Percentiles rank a stretch among this genome's conserved stretches.
Evolutionary conservation across 2,329 filamentous ascomycete species (phyloP).

Genomic region (Cercospora zeae-maydis): DNA sequence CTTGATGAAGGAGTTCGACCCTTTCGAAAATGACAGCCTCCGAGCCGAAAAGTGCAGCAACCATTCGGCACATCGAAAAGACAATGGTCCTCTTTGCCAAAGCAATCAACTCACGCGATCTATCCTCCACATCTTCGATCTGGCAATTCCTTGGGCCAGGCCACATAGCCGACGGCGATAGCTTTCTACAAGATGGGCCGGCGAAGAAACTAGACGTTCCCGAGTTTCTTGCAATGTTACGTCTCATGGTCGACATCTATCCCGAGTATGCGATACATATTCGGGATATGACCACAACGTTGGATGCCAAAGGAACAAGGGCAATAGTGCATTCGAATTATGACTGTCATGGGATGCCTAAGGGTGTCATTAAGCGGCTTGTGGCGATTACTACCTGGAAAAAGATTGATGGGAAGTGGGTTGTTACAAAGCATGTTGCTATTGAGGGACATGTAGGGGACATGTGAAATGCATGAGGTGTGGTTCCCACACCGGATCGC

Average conservation of each 20-base stretch:
- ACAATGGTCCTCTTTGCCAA: background rate
- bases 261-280: slow-evolving; percentile 6
- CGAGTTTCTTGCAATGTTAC: background rate
- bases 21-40: background rate
- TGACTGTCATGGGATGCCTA: slow-evolving; percentile 1
- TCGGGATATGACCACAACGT: slow-evolving; percentile 1
- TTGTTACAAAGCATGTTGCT: background rate
- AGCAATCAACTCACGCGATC: background rate
- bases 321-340: slow-evolving; percentile 1
- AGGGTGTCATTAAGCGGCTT: slow-evolving; percentile 2
- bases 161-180: background rate
- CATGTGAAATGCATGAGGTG: background rate
- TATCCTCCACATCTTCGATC: background rate
- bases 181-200: background rate
- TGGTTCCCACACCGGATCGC: too few species aligned
- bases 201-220: background rate
- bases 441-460: background rate
- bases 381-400: slow-evolving; percentile 6
- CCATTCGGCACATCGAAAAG: background rate
- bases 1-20: background rate
- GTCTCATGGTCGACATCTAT: background rate
- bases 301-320: background rate
- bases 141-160: background rate
- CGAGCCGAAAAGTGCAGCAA: background rate
- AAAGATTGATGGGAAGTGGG: slow-evolving; percentile 4